A percentile compares a stretch with the other conserved stretches of the same genome.
Evolutionary conservation across 164 flowering plant species (phyloP).

Genomic region (Chloranthus sessilifolius): DNA sequence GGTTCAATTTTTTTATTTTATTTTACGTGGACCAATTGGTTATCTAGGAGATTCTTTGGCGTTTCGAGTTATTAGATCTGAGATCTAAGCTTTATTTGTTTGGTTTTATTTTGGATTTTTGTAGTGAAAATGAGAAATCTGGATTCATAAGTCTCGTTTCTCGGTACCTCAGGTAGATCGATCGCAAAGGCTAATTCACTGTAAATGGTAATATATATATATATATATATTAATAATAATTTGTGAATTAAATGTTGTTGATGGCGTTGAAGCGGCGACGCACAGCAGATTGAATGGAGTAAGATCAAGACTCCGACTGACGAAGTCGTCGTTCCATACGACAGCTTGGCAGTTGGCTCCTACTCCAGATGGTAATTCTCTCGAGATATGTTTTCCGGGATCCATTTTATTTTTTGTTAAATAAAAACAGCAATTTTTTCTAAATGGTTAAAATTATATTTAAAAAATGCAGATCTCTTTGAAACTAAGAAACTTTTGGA

Average conservation of each 20-base stretch:
- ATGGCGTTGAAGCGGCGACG: constrained; percentile 74
- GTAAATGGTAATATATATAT: too few relatives aligned
- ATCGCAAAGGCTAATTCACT: too few relatives aligned
- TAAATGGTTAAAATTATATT: too few relatives aligned
- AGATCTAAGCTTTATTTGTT: constrained; percentile 10
- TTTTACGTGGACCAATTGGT: not conserved
- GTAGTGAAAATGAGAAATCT: constrained; percentile 88
- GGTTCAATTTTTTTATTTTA: constrained; percentile 27
- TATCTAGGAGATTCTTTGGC: not conserved
- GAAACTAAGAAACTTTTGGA: too few relatives aligned
- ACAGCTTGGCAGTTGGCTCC: constrained; percentile 59
- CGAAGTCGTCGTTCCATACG: constrained; percentile 92
- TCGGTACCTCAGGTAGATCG: constrained; percentile 94
- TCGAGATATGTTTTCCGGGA: too few relatives aligned
- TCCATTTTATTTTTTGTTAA: too few relatives aligned
- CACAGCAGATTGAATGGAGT: constrained; percentile 87
- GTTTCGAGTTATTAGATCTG: constrained; percentile 9
- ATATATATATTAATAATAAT: too few relatives aligned
- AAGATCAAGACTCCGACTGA: constrained; percentile 98
- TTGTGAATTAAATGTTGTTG: too few relatives aligned
- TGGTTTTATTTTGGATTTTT: constrained; percentile 9
- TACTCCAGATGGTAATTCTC: constrained; percentile 54
- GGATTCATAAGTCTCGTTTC: constrained; percentile 88
- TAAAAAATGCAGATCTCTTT: too few relatives aligned
- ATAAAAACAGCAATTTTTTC: too few relatives aligned